Conservation (phyloP, 768 basidiomycete genomes). For the Serpula lacrymans region DNA sequence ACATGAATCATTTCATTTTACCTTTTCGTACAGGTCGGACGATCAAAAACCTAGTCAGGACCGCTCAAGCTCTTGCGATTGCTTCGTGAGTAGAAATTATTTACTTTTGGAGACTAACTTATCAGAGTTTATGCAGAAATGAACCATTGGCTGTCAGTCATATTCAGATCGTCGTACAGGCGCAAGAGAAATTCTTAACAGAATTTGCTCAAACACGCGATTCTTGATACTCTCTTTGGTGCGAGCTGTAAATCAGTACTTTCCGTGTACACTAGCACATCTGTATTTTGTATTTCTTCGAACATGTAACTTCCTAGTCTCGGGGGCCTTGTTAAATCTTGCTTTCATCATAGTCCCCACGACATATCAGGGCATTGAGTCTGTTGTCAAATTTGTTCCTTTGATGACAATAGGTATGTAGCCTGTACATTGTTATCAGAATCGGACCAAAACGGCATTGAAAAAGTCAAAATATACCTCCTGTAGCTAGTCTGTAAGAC, state of each 20-base stretch:
- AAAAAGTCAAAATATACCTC: constrained; percentile 44
- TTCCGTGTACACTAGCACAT: no score
- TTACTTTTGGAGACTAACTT: neutral
- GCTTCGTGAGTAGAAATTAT: constrained; percentile 14
- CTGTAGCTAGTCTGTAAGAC: constrained; percentile 50
- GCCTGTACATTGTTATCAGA: no score
- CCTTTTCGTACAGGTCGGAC: constrained; percentile 13
- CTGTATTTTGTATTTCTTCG: no score
- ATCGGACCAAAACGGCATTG: no score
- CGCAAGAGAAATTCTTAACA: constrained; percentile 22
- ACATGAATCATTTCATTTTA: neutral
- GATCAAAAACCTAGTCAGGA: constrained; percentile 30
- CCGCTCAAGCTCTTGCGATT: constrained; percentile 25
- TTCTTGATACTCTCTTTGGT: no score
- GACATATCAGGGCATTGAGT: no score
- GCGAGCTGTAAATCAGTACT: no score
- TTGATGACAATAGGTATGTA: no score
- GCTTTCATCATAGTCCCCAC: no score
- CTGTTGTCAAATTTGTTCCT: no score
- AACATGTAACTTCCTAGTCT: no score
- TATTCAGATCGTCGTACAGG: constrained; percentile 18
- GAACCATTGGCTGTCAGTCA: constrained; percentile 15
- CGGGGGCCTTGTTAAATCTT: no score
- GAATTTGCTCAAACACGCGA: constrained; percentile 19
- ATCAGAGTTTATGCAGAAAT: constrained; percentile 4